Evolutionary conservation across 805 yeast genomes (phyloP).

Genomic region (Saturnispora zaruensis): DNA sequence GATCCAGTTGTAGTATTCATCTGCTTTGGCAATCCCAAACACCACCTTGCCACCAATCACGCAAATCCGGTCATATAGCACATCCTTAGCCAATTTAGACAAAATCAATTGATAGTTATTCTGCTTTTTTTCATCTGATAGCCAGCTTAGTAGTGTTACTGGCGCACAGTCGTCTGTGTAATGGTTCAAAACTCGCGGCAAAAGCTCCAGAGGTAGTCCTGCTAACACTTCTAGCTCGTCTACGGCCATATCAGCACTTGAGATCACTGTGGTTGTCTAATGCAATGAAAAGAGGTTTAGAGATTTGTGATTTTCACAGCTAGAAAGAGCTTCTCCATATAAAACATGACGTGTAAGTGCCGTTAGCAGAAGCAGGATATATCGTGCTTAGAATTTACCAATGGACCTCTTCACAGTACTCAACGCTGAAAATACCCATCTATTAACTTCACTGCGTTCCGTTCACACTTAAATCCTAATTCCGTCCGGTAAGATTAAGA

Average conservation of each 20-base stretch:
- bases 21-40: constrained; percentile 1
- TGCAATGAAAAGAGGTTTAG: neutral
- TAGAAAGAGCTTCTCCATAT: neutral
- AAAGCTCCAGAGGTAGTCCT: neutral
- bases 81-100: neutral
- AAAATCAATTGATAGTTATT: neutral
- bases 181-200: neutral
- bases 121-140: neutral
- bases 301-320: neutral
- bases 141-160: constrained; percentile 1
- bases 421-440: too few relatives aligned
- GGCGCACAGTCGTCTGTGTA: neutral
- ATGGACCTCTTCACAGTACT: too few relatives aligned
- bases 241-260: too few relatives aligned
- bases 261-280: too few relatives aligned
- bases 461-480: too few relatives aligned
- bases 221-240: neutral
- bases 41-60: neutral
- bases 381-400: too few relatives aligned
- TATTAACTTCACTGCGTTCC: too few relatives aligned
- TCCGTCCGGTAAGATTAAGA: neutral
- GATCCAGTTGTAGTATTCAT: constrained; percentile 1
- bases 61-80: neutral
- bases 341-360: neutral
- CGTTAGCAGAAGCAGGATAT: too few relatives aligned